Evolutionary conservation across 2,329 filamentous ascomycete genomes (phyloP), one percentile per base, ranked within the genome.

Genomic region (Cordyceps cateniannulata): DNA sequence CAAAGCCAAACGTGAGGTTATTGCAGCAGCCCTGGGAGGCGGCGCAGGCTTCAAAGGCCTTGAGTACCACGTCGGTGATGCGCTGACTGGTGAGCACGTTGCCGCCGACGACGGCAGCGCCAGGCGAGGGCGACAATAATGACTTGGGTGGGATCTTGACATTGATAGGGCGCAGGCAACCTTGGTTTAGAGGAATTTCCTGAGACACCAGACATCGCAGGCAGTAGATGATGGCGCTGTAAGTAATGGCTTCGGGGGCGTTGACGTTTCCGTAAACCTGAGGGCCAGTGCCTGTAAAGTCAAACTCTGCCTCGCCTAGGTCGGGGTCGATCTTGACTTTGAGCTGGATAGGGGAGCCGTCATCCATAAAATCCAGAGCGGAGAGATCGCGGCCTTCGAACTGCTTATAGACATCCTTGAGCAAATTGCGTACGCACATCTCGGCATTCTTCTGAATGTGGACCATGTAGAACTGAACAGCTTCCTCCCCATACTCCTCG

Each of bases 151-250:
- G 88, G 24, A 93, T 91, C 62, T 81, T 82, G 70, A 93, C 88
- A 63, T 85, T 80, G 64, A 93, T 89, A 0, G 90, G 90, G 62
- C 85, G 85, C 25, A 93, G 75, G 63, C 90, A 93, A 63, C 90
- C 90, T 72, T 95, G 90, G 71, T 95, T 95, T 3, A 95, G 77
- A 0, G 90, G 90, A 8, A 95, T 93, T 64, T 93, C 90, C 67
- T 91, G 85, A 9, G 84, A 87, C 65, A 95, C 92, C 60, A 95
- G 79, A 67, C 87, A 90, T 27, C 90, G 83, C 18, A 95, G 78
- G 67, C 89, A 93, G 77, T 95, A 95, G 65, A 95, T 93, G 65
- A 93, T 93, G n/a, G 90, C 90, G 7, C 85, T 89, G 74, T 90
- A 91, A 0, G 89, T 93, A 52, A 95, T 89, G 3, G 90, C 90